Conservation (phyloP, 1,284 basidiomycete species). For the Cystobasidium pallidum region DNA sequence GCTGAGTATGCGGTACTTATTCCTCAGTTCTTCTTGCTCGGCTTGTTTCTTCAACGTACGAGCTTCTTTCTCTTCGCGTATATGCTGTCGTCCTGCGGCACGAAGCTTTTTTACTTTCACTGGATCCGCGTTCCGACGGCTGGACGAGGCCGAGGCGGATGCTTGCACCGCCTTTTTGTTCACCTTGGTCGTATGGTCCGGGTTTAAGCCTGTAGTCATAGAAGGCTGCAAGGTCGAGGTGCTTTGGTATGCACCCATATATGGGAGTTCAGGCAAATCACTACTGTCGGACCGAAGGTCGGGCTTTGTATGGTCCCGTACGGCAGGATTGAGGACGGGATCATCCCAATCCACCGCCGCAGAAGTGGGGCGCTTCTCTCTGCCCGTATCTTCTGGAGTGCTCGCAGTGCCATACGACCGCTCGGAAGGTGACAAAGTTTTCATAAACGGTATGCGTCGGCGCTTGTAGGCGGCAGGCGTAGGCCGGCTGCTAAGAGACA, state of each 20-base stretch:
- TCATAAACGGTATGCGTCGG: not conserved
- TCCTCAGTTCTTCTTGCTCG: constrained; percentile 13
- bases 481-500: not conserved
- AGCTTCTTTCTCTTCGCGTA: constrained; percentile 12
- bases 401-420: not conserved
- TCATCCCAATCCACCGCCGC: constrained; percentile 32
- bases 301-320: not conserved
- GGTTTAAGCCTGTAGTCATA: not conserved
- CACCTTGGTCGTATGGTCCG: not conserved
- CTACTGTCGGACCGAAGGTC: constrained; percentile 14
- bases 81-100: not conserved
- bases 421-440: not conserved
- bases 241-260: not conserved
- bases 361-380: not conserved
- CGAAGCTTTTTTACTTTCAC: constrained; percentile 9
- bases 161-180: not conserved
- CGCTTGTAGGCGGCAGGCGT: not conserved
- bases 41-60: constrained; percentile 6
- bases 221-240: not conserved
- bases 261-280: constrained; percentile 20
- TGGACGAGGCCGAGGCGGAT: not conserved
- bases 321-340: constrained; percentile 30
- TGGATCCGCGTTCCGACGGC: not conserved
- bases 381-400: not conserved
- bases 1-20: constrained; percentile 14